Base-by-base conservation (phyloP, 1,139 yeast genomes). In the Geotrichum histeridarum region DNA sequence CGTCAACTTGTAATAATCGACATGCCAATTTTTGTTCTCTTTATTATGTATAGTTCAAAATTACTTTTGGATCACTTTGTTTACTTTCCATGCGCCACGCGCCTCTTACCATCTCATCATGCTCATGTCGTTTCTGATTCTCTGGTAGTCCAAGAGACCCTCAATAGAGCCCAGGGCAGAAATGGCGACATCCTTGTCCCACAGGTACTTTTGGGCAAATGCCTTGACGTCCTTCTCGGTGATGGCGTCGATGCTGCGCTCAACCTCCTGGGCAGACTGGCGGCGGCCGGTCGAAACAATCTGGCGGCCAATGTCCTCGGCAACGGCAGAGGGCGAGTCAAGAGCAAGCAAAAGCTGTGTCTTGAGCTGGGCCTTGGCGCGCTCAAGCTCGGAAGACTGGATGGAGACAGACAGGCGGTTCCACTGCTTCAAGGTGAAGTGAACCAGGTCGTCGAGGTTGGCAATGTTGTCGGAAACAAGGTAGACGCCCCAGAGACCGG, bases 281-380 rank as follows among this genome's bases (percentile, higher is more conserved):
- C 97, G 81, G 66, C 79, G 83, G 42, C 99, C 99, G 3, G 98
- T 91, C 55, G 96, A 91, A 49, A 93, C 96, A 59, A 93, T 78
- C 71, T 94, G 99, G 70, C 99, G 84, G 41, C 99, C 99, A 64
- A 94, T 89, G 72, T 93, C 99, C 71, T 94, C 99, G 38, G 97
- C 98, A 57, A 90, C 84, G 3, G 97, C 94, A 5, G 98, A 89
- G 22, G 96, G 84, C 59, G 95, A 96, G 70, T 93, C 99, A 54
- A 93, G 77, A 12, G 96, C 88, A 57, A 93, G 76, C 53, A 93
- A 78, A 54, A 93, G 77, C 0, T 96, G 87, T 0, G 99, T 98
- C 73, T 91, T 91, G 61, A 93, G 78, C 71, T 91, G 97, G 2
- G 97, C 84, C 73, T 93, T 93, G 17, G 98, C 94, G 56, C 96